Conservation (phyloP, 352 stramenopile species). For the Pythium rhizo-oryzae region DNA sequence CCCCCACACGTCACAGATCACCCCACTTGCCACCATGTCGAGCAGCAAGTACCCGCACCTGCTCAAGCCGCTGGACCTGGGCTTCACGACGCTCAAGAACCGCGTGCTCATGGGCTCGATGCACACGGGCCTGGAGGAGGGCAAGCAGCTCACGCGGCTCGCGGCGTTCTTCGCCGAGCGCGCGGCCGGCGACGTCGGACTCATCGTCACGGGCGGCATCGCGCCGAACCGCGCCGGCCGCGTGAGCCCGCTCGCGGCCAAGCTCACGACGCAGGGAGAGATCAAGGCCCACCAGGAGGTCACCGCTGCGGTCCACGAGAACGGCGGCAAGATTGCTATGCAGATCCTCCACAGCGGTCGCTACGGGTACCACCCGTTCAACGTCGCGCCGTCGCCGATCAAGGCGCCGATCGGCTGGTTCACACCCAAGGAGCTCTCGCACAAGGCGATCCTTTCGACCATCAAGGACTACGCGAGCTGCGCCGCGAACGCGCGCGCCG, state of each 20-base stretch:
- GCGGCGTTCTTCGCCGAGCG: slow-evolving; percentile 95
- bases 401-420: slow-evolving; percentile 96
- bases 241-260: slow-evolving; percentile 93
- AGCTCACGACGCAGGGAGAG: slow-evolving; percentile 92
- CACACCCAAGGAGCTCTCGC: slow-evolving; percentile 84
- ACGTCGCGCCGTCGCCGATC: slow-evolving; percentile 91
- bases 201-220: slow-evolving; percentile 95
- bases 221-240: slow-evolving; percentile 94
- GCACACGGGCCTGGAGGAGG: slow-evolving; percentile 92
- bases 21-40: slow-evolving; percentile 9
- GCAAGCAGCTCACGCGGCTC: slow-evolving; percentile 78
- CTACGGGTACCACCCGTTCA: slow-evolving; percentile 97
- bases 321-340: slow-evolving; percentile 87
- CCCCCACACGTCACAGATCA: slow-evolving; percentile 7
- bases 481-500: slow-evolving; percentile 80
- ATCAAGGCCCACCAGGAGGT: slow-evolving; percentile 92
- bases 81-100: no score
- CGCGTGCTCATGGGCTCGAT: slow-evolving; percentile 92
- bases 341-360: slow-evolving; percentile 94
- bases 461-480: slow-evolving; percentile 94
- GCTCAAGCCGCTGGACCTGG: slow-evolving; percentile 75
- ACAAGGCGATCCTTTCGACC: slow-evolving; percentile 84
- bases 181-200: slow-evolving; percentile 91
- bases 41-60: slow-evolving; percentile 81
- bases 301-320: slow-evolving; percentile 92